Evolutionary conservation across 345 rosid genomes (phyloP), one percentile per base, ranked within the genome.

Genomic region (Salix caprea): DNA sequence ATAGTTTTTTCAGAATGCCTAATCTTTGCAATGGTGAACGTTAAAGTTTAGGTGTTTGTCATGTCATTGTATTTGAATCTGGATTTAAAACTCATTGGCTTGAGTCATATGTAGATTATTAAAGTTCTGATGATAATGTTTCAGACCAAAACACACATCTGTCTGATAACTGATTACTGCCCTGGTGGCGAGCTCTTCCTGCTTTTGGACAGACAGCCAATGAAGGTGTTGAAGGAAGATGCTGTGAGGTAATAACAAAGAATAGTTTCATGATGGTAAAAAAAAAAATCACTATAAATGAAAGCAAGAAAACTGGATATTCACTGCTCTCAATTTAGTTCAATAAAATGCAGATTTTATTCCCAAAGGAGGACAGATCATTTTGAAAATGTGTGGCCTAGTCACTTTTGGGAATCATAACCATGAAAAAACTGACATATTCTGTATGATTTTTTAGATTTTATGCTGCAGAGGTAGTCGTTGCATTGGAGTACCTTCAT

Each of bases 401-500:
- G 44, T 40, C 44, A 40, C 11, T 24, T 2, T 11, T 69, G 40
- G 21, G 58, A 32, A 18, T 60, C 67, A 61, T 8, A 19, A 56
- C 62, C 10, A 16, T 56, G 26, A 56, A 18, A 23, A 3, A 42
- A 72, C 71, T 79, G 61, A 82, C 75, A 65, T 10, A 36, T 72
- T 48, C 28, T 65, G 72, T 50, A 15, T 67, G n/a, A 48, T 44
- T 44, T 76, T 78, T 77, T 73, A 95, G 99, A 84, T 95, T 95
- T 84, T 95, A 90, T 75, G 96, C 94, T 28, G 97, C 93, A 13
- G 91, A 95, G 80, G 97, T 95, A 26, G 81, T 95, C 58, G 87
- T 95, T 77, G 93, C 97, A 77, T 84, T 95, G 80, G 99, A 93
- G 86, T 95, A 93, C 81, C 99, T 95, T 86, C 99, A 95, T 82